phyloP scores from a whole-genome alignment of 768 basidiomycete genomes.

The Tylopilus cervinicoccineus region DNA sequence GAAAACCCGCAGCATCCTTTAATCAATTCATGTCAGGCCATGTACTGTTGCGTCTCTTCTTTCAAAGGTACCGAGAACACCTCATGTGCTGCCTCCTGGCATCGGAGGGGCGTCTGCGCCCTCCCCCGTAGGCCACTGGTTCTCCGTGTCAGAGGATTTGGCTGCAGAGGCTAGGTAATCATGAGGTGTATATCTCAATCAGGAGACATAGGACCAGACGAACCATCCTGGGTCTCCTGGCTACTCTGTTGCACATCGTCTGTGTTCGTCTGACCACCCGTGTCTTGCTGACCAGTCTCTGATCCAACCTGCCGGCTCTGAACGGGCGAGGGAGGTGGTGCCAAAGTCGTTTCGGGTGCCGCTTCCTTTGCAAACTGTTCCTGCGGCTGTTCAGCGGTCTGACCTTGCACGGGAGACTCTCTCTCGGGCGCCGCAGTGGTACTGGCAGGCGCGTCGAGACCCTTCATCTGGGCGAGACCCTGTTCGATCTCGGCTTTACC shows the following conservation, averaged over 20 bases:
- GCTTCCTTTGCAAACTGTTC: neutral
- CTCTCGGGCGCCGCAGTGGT: neutral
- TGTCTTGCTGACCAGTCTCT: neutral
- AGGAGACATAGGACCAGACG: neutral
- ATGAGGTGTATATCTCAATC: neutral
- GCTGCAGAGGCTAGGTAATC: neutral
- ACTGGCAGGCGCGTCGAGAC: neutral
- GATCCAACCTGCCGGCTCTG: neutral
- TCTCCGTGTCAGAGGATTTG: neutral
- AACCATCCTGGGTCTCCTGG: slow-evolving; percentile 3
- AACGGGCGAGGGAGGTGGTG: neutral
- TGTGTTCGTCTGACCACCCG: neutral
- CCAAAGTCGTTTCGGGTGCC: neutral
- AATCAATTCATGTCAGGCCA: too few species aligned
- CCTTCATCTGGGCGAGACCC: slow-evolving; percentile 34
- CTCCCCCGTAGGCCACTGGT: neutral
- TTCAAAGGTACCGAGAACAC: neutral
- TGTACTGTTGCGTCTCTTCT: too few species aligned
- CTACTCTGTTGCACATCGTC: neutral
- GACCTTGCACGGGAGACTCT: neutral
- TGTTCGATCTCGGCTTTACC: slow-evolving; percentile 40
- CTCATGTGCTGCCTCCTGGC: slow-evolving; percentile 2
- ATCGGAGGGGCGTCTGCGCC: slow-evolving; percentile 5
- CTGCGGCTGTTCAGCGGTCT: neutral
- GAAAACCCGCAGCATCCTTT: too few species aligned